phyloP scores from a whole-genome alignment of 2,329 filamentous ascomycete species.

The Cladosporium velox region DNA sequence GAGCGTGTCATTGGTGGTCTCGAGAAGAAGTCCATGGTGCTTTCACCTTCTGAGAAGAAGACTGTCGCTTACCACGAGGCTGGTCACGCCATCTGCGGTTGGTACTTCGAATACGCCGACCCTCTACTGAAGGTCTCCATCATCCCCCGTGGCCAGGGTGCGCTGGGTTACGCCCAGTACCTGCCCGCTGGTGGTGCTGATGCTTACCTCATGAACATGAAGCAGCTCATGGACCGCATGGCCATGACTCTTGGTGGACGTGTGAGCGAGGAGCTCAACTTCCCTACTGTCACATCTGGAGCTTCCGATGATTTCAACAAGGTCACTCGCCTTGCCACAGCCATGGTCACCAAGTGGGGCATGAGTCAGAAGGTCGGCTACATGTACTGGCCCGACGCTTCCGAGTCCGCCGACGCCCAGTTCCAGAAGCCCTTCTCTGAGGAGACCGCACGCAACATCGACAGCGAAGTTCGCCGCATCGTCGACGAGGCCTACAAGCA shows the following conservation, averaged over 20 bases:
- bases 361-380: slow-evolving; percentile 96
- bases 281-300: slow-evolving; percentile 92
- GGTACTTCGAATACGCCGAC: slow-evolving; percentile 96
- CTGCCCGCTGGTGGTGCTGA: slow-evolving; percentile 87
- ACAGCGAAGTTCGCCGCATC: slow-evolving; percentile 86
- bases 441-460: slow-evolving; percentile 87
- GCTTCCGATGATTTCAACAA: slow-evolving; percentile 98
- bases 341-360: slow-evolving; percentile 99
- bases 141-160: slow-evolving; percentile 91
- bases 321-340: slow-evolving; percentile 90
- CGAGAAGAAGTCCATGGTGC: slow-evolving; percentile 94
- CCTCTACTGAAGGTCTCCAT: slow-evolving; percentile 98
- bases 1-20: slow-evolving; percentile 95
- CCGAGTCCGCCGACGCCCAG: slow-evolving; percentile 18
- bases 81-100: slow-evolving; percentile 96
- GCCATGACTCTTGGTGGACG: slow-evolving; percentile 97
- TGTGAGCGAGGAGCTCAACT: slow-evolving; percentile 94
- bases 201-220: slow-evolving; percentile 91
- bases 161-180: slow-evolving; percentile 94
- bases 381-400: slow-evolving; percentile 71
- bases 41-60: slow-evolving; percentile 90
- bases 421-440: slow-evolving; percentile 89
- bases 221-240: slow-evolving; percentile 99
- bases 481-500: slow-evolving; percentile 90
- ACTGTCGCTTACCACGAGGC: slow-evolving; percentile 98